Conservation (phyloP, 2,329 filamentous ascomycete genomes). For the Exophiala calicioides region DNA sequence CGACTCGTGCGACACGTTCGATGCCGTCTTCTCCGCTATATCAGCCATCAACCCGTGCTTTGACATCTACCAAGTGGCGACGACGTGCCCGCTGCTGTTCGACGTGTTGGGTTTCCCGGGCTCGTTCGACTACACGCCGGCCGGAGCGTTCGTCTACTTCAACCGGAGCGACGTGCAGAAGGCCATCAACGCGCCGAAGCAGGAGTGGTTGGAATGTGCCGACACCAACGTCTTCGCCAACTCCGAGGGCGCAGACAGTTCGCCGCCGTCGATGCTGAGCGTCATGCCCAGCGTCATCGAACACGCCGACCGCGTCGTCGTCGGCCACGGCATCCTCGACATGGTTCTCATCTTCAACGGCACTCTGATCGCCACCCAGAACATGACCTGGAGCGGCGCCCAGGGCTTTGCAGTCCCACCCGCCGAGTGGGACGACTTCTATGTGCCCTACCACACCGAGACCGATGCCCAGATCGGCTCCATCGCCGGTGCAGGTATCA, state of each 20-base stretch:
- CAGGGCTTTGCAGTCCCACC: constrained; percentile 69
- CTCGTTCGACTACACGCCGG: constrained; percentile 63
- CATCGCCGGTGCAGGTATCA: constrained; percentile 63
- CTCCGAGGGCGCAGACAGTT: constrained; percentile 42
- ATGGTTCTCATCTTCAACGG: constrained; percentile 69
- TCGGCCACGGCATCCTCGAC: constrained; percentile 71
- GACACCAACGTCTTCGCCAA: constrained; percentile 48
- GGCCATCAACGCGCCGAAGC: constrained; percentile 64
- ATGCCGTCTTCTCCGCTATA: constrained; percentile 57
- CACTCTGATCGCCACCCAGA: constrained; percentile 71
- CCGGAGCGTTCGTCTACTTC: constrained; percentile 66
- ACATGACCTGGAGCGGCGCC: constrained; percentile 75
- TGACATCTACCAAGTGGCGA: constrained; percentile 72
- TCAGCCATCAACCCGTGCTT: constrained; percentile 72
- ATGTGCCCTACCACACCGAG: constrained; percentile 62
- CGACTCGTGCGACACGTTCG: constrained; percentile 60
- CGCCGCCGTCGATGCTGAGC: constrained; percentile 55
- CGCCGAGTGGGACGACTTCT: constrained; percentile 57
- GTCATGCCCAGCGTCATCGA: constrained; percentile 73
- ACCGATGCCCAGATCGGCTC: constrained; percentile 46
- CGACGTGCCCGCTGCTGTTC: constrained; percentile 69
- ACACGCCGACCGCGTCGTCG: constrained; percentile 68
- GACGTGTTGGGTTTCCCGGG: constrained; percentile 70
- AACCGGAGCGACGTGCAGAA: constrained; percentile 69
- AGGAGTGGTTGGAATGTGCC: constrained; percentile 61